Evolutionary conservation across 768 basidiomycete species (phyloP).

Genomic region (Tubosaeta brunneosetosa): DNA sequence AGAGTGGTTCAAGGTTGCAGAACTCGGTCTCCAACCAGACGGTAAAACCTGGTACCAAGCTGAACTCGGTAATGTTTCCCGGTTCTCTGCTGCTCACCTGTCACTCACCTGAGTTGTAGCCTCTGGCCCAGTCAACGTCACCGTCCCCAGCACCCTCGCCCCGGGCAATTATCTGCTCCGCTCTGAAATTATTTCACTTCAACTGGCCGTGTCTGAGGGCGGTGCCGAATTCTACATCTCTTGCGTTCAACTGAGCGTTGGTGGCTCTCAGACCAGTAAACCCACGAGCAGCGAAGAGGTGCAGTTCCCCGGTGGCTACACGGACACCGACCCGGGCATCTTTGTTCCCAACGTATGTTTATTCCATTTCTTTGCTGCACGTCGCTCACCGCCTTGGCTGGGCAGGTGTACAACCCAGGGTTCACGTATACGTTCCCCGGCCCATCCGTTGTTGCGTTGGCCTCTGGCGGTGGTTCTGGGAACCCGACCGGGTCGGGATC

Average conservation of each 20-base stretch:
- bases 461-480: constrained; percentile 7
- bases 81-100: constrained; percentile 17
- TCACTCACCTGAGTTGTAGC: constrained; percentile 27
- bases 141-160: constrained; percentile 49
- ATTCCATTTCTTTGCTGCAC: neutral
- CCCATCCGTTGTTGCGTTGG: constrained; percentile 43
- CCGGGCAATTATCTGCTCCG: constrained; percentile 72
- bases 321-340: constrained; percentile 69
- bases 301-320: constrained; percentile 70
- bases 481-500: neutral
- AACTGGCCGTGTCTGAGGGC: constrained; percentile 48
- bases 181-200: constrained; percentile 75
- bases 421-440: constrained; percentile 52
- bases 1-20: constrained; percentile 71
- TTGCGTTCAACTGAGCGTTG: constrained; percentile 27
- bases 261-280: constrained; percentile 22
- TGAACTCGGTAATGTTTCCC: constrained; percentile 36
- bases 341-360: constrained; percentile 39
- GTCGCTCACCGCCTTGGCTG: neutral
- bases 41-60: constrained; percentile 46
- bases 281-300: constrained; percentile 34
- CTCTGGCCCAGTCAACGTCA: constrained; percentile 22
- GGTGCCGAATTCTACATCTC: constrained; percentile 46
- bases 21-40: constrained; percentile 39
- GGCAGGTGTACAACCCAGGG: constrained; percentile 29